Conservation (phyloP, 768 basidiomycete genomes). For the Leccinellum luteum region DNA sequence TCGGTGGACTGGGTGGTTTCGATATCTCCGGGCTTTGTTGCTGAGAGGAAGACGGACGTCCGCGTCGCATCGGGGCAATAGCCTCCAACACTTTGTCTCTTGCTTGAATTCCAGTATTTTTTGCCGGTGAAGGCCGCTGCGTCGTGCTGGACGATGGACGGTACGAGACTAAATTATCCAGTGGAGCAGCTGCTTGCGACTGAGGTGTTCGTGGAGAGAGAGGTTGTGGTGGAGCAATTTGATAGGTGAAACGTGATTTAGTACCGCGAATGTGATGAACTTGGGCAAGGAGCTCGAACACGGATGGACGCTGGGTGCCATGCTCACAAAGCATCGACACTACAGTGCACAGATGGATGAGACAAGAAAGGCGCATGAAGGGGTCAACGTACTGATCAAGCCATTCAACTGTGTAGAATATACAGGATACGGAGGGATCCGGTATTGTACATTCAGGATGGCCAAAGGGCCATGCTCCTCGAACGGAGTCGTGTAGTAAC, state of each 20-base stretch:
- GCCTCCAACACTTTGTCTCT: slow-evolving; percentile 78
- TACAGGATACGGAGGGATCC: slow-evolving; percentile 82
- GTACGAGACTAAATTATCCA: slow-evolving; percentile 41
- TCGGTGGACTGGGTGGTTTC: slow-evolving; percentile 24
- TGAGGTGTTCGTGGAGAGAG: slow-evolving; percentile 41
- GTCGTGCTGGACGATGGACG: slow-evolving; percentile 22
- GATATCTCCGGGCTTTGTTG: slow-evolving; percentile 34
- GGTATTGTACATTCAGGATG: slow-evolving; percentile 95
- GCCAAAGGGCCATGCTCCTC: slow-evolving; percentile 97
- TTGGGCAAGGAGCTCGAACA: slow-evolving; percentile 80
- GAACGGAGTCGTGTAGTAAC: slow-evolving; percentile 99
- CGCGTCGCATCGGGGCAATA: slow-evolving; percentile 75
- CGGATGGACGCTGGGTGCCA: slow-evolving; percentile 78
- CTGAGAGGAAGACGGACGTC: slow-evolving; percentile 48
- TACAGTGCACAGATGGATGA: slow-evolving; percentile 31
- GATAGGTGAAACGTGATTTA: slow-evolving; percentile 74
- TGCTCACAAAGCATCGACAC: slow-evolving; percentile 93
- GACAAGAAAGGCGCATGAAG: slow-evolving; percentile 5
- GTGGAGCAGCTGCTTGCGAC: slow-evolving; percentile 24
- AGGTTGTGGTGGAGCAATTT: slow-evolving; percentile 46
- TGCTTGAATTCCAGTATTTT: slow-evolving; percentile 58
- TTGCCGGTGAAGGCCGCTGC: slow-evolving; percentile 22
- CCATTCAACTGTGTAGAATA: slow-evolving; percentile 83
- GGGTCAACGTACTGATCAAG: slow-evolving; percentile 65
- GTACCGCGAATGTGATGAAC: slow-evolving; percentile 89